Conservation (phyloP, 2,329 filamentous ascomycete species). For the Venturia effusa region DNA sequence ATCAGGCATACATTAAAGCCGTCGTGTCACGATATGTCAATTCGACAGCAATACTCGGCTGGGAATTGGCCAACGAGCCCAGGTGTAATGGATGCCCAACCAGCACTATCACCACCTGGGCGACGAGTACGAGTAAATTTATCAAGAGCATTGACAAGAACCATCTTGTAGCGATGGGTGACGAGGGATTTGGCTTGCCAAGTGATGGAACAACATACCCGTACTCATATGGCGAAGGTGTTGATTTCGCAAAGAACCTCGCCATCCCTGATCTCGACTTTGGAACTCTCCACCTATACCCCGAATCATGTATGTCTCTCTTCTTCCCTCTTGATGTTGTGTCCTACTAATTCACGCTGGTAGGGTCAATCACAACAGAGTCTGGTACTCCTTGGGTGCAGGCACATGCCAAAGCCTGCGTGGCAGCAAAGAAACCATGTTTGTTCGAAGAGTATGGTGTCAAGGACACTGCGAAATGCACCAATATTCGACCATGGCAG, state of each 20-base stretch:
- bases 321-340: background rate
- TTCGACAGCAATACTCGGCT: slow-evolving; percentile 52
- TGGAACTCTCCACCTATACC: slow-evolving; percentile 44
- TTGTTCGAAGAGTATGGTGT: slow-evolving; percentile 31
- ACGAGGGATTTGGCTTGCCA: slow-evolving; percentile 45
- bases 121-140: slow-evolving; percentile 44
- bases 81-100: slow-evolving; percentile 50
- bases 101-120: slow-evolving; percentile 50
- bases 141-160: slow-evolving; percentile 51
- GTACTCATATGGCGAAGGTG: slow-evolving; percentile 39
- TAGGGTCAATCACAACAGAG: slow-evolving; percentile 20
- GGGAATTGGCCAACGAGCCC: slow-evolving; percentile 59
- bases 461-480: slow-evolving; percentile 12
- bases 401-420: slow-evolving; percentile 31
- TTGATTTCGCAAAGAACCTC: slow-evolving; percentile 42
- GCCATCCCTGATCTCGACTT: slow-evolving; percentile 45
- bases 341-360: background rate
- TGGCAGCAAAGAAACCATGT: slow-evolving; percentile 28
- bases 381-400: slow-evolving; percentile 39
- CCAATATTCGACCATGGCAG: slow-evolving; percentile 19
- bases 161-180: slow-evolving; percentile 53
- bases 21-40: slow-evolving; percentile 49
- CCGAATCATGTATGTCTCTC: slow-evolving; percentile 29
- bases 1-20: slow-evolving; percentile 49
- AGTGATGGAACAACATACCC: slow-evolving; percentile 39